Evolutionary conservation across 202 grass and related monocot genomes (phyloP).

Genomic region (Carex arenaria): DNA sequence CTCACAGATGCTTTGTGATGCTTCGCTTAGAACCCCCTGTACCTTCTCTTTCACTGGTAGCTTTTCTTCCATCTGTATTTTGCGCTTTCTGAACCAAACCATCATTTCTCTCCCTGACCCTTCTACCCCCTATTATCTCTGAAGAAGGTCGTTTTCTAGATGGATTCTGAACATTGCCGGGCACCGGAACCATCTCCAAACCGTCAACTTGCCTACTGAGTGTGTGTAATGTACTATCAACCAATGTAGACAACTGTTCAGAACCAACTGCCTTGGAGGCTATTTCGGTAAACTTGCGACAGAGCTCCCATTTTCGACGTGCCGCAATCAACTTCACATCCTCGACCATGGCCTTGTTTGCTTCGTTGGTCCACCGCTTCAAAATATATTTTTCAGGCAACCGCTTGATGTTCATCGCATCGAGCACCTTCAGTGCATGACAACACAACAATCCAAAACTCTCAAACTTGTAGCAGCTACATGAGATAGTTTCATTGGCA

Average conservation of each 20-base stretch:
- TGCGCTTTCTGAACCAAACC: neutral
- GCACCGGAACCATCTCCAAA: neutral
- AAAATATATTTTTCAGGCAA: conserved; percentile 6
- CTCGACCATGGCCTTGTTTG: neutral
- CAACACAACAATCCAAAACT: neutral
- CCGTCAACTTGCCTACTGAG: conserved; percentile 34
- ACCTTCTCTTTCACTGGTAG: neutral
- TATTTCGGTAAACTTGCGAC: neutral
- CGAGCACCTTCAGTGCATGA: conserved; percentile 13
- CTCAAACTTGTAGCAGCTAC: conserved; percentile 4
- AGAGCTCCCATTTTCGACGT: neutral
- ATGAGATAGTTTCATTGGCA: neutral
- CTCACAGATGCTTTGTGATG: neutral
- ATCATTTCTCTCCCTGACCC: neutral
- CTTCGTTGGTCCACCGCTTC: neutral
- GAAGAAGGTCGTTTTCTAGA: neutral
- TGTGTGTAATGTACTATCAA: conserved; percentile 62
- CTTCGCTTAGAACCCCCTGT: neutral
- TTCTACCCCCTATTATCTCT: neutral
- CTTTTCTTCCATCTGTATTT: neutral
- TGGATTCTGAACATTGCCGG: neutral
- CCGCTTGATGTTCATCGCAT: conserved; percentile 12
- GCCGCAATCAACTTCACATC: neutral
- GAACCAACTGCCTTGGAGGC: neutral
- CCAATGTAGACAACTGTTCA: conserved; percentile 32